Conservation (phyloP, 768 basidiomycete species). For the Phallus indusiatus region DNA sequence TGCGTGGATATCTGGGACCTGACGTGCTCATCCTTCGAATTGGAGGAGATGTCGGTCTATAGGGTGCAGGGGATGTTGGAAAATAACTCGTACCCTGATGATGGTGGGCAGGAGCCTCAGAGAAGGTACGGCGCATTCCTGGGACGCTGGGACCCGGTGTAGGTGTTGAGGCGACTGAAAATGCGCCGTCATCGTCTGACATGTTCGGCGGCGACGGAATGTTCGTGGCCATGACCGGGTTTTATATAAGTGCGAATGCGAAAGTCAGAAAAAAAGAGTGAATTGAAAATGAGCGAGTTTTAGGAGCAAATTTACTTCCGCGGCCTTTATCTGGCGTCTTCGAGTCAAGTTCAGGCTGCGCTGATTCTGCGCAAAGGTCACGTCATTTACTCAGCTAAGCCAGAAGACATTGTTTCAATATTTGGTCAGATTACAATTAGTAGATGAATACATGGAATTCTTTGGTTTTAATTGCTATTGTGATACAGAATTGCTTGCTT, state of each 20-base stretch:
- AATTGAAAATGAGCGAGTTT: neutral
- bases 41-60: constrained; percentile 31
- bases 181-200: constrained; percentile 5
- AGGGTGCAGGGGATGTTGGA: constrained; percentile 39
- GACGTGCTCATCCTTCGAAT: constrained; percentile 43
- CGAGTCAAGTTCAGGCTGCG: too few relatives aligned
- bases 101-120: constrained; percentile 55
- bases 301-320: neutral
- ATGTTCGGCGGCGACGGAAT: neutral
- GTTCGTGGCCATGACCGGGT: neutral
- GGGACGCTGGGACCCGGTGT: constrained; percentile 26
- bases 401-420: neutral
- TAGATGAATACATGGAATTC: neutral
- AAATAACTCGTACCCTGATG: constrained; percentile 64
- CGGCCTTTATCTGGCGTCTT: neutral
- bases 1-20: constrained; percentile 41
- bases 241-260: too few relatives aligned
- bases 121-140: constrained; percentile 36
- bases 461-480: neutral
- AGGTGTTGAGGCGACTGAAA: constrained; percentile 27
- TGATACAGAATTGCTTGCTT: neutral
- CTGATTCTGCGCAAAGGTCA: too few relatives aligned
- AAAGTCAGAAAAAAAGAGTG: neutral
- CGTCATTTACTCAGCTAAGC: too few relatives aligned
- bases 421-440: neutral